These are phyloP conservation scores for Trametes sanguinea DNA, from an alignment of 768 basidiomycete genomes.

Conservation along the genomic window DNA sequence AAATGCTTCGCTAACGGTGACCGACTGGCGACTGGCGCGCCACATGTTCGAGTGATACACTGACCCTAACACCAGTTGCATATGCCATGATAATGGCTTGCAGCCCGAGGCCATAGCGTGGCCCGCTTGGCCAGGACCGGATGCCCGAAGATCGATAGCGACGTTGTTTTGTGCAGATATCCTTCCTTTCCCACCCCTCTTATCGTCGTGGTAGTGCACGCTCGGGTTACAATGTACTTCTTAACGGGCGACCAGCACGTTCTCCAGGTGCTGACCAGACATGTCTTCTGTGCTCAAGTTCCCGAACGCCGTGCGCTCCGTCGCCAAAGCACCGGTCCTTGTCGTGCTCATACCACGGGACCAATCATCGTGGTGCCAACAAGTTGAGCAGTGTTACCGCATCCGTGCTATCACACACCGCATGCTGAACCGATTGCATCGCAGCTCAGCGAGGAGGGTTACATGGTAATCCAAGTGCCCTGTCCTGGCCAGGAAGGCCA, in stretches of 20 bases:
- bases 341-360: constrained; percentile 34
- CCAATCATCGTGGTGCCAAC: constrained; percentile 40
- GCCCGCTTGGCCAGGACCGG: too few relatives aligned
- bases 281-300: constrained; percentile 25
- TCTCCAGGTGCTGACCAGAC: not conserved
- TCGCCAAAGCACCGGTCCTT: constrained; percentile 34
- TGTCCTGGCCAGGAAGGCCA: constrained; percentile 27
- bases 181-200: constrained; percentile 8
- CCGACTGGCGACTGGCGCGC: too few relatives aligned
- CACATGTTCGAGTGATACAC: too few relatives aligned
- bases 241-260: not conserved
- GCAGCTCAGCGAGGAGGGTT: constrained; percentile 43
- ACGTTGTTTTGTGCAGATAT: not conserved
- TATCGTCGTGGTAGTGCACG: not conserved
- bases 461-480: constrained; percentile 36
- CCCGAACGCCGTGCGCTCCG: constrained; percentile 34
- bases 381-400: constrained; percentile 29
- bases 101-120: too few relatives aligned
- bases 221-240: not conserved
- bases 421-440: not conserved
- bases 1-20: too few relatives aligned
- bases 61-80: too few relatives aligned
- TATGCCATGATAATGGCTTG: not conserved
- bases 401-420: not conserved
- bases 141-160: too few relatives aligned